Conservation (phyloP, 495 filamentous ascomycete species). For the Penicillium ochrochloron region DNA sequence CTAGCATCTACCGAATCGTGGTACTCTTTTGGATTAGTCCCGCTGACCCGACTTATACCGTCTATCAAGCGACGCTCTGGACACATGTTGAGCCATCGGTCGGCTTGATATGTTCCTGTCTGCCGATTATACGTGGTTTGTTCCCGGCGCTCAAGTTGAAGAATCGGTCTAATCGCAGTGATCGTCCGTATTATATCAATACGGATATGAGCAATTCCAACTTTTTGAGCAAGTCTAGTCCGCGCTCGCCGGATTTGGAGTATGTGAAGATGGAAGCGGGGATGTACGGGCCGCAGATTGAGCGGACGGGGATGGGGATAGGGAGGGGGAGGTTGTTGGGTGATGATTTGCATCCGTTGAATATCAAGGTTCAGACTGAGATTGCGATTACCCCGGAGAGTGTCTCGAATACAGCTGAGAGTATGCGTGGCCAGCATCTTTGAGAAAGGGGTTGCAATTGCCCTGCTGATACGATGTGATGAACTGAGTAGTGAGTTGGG, state of each 20-base stretch:
- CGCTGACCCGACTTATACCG: slow-evolving; percentile 48
- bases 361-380: slow-evolving; percentile 40
- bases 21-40: slow-evolving; percentile 60
- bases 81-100: slow-evolving; percentile 61
- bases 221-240: slow-evolving; percentile 32
- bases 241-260: slow-evolving; percentile 34
- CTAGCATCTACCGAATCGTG: slow-evolving; percentile 57
- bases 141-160: slow-evolving; percentile 45
- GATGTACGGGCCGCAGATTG: slow-evolving; percentile 19
- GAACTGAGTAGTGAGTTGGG: not conserved
- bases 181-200: slow-evolving; percentile 34
- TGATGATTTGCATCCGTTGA: slow-evolving; percentile 26
- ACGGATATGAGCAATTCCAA: slow-evolving; percentile 36
- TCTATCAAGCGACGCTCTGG: slow-evolving; percentile 60
- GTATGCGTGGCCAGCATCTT: not conserved
- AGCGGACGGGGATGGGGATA: slow-evolving; percentile 10
- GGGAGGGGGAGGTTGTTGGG: slow-evolving; percentile 13
- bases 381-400: slow-evolving; percentile 29
- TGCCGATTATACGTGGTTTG: slow-evolving; percentile 61
- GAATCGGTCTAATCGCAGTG: slow-evolving; percentile 30
- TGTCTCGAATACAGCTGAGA: slow-evolving; percentile 20
- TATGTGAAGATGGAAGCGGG: slow-evolving; percentile 41
- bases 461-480: slow-evolving; percentile 27
- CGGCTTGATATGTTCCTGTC: slow-evolving; percentile 60
- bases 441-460: slow-evolving; percentile 5